Evolutionary conservation across 305 asterid species (phyloP), one percentile per base, ranked within the genome.

Genomic region (Nicotiana rustica): DNA sequence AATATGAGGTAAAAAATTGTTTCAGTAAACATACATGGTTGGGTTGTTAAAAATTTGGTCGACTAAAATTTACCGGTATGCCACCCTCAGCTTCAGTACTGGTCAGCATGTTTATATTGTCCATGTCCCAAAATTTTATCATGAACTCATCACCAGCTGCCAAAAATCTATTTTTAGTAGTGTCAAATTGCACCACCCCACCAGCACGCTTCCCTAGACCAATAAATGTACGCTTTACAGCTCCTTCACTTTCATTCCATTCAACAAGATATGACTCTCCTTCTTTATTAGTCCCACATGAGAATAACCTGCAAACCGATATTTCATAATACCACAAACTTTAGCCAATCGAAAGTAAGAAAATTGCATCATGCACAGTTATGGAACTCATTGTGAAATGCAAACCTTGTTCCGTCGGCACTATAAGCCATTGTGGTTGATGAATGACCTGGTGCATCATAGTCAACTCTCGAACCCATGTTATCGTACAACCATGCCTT

Each of bases 241-340:
- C 91, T 83, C 95, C 95, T 85, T 91, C 93, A 87, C 92, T 89
- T 85, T 91, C 95, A 82, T 91, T 88, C 95, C 95, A 91, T 79
- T 91, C 95, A 41, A 91, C 93, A 79, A 91, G 91, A 77, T 85
- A 86, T 2, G 95, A 89, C 44, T 90, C 92, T 25, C 95, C 95
- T 88, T 89, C 95, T 85, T 89, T 90, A 86, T 91, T 91, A 76
- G 91, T 88, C 84, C 95, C 95, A 77, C 95, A 91, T 78, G 95
- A 91, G 86, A 91, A 91, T 86, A 91, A 86, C 90, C 95, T 91
- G 84, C 47, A 81, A 73, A 56, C 36, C 77, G 60, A 71, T 49
- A 33, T 67, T 79, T 52, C 67, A 86, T 41, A 44, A 77, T 15
- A 33, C 65, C 35, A 69, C 36, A 77, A 18, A 19, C 47, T 67